A percentile compares a stretch with the other conserved stretches of the same genome.
Conservation (phyloP, 2,329 filamentous ascomycete species). For the Hypoxylon rubiginosum region DNA sequence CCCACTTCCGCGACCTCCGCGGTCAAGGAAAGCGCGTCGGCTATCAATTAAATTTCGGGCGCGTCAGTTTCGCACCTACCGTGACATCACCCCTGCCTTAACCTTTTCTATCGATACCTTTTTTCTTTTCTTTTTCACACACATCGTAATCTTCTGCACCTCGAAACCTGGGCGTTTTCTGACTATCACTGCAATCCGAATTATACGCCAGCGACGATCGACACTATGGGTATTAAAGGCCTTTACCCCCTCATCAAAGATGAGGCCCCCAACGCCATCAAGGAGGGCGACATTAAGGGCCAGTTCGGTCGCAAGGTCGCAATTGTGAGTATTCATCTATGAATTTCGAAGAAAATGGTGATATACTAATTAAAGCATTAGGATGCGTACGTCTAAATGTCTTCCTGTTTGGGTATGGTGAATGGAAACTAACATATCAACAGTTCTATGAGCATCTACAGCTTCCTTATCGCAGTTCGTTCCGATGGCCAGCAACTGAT, state of each 20-base stretch:
- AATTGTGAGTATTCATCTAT: constrained; percentile 75
- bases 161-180: not conserved
- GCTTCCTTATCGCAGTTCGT: constrained; percentile 96
- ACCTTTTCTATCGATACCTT: no score
- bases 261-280: constrained; percentile 94
- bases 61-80: constrained; percentile 39
- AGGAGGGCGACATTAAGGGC: constrained; percentile 97
- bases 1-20: constrained; percentile 23
- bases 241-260: constrained; percentile 88
- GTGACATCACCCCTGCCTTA: constrained; percentile 39
- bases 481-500: constrained; percentile 97
- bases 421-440: constrained; percentile 28
- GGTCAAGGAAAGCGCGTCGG: constrained; percentile 33
- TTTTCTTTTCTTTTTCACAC: not conserved
- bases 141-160: not conserved
- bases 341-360: not conserved
- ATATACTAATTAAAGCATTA: constrained; percentile 51
- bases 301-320: constrained; percentile 99
- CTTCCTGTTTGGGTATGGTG: constrained; percentile 2
- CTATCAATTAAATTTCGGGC: constrained; percentile 26
- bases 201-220: constrained; percentile 15
- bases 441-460: constrained; percentile 98
- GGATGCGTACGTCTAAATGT: constrained; percentile 66
- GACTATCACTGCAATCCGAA: not conserved
- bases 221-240: constrained; percentile 75